phyloP scores from a whole-genome alignment of 2,329 filamentous ascomycete genomes.

The Blastomyces percursus region DNA sequence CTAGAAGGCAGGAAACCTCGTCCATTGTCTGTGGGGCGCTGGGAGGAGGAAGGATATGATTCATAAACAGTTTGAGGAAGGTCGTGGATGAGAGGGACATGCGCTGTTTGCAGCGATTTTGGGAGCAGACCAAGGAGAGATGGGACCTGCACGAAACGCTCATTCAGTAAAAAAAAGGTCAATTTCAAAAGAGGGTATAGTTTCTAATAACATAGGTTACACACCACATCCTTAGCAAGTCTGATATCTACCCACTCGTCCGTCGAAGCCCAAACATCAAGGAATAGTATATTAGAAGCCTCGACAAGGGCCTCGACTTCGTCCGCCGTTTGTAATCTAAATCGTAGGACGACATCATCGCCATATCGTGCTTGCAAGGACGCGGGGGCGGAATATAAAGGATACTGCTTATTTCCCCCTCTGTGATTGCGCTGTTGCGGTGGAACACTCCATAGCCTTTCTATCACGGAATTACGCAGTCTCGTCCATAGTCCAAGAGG shows the following conservation, averaged over 20 bases:
- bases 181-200: background rate
- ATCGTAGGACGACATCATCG: slow-evolving; percentile 77
- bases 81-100: slow-evolving; percentile 68
- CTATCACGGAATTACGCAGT: slow-evolving; percentile 34
- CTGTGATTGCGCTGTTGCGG: slow-evolving; percentile 19
- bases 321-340: slow-evolving; percentile 57
- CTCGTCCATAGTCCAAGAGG: slow-evolving; percentile 28
- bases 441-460: slow-evolving; percentile 34
- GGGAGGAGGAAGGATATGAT: slow-evolving; percentile 51
- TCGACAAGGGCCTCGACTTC: slow-evolving; percentile 63
- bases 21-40: slow-evolving; percentile 18
- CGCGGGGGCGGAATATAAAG: slow-evolving; percentile 23
- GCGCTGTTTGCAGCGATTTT: slow-evolving; percentile 55
- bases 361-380: slow-evolving; percentile 49
- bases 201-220: slow-evolving; percentile 17
- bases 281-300: slow-evolving; percentile 61
- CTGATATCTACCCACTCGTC: slow-evolving; percentile 75
- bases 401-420: slow-evolving; percentile 11
- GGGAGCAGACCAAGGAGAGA: slow-evolving; percentile 71
- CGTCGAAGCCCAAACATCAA: slow-evolving; percentile 85
- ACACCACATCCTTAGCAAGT: slow-evolving; percentile 61
- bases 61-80: slow-evolving; percentile 65
- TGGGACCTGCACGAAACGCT: slow-evolving; percentile 41
- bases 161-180: slow-evolving; percentile 2
- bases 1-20: slow-evolving; percentile 23